Conservation (phyloP, 2,329 filamentous ascomycete genomes). For the Diaporthe vexans region DNA sequence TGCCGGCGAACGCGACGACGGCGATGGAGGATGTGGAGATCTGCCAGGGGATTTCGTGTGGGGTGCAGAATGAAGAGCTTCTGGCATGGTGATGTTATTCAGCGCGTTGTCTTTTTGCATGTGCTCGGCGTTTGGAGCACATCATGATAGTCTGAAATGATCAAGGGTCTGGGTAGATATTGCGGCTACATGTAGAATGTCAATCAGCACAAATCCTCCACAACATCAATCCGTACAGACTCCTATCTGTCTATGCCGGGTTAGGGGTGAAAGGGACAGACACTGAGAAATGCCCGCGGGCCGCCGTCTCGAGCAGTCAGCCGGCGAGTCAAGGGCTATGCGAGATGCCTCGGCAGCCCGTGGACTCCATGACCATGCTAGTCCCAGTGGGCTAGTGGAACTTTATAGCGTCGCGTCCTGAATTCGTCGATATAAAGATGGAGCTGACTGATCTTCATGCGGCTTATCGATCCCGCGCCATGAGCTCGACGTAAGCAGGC, state of each 20-base stretch:
- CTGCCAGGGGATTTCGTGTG: background rate
- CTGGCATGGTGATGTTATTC: constrained; percentile 1
- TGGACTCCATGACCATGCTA: background rate
- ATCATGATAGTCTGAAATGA: background rate
- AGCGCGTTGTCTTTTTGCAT: background rate
- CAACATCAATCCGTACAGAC: too few species aligned
- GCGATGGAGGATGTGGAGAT: constrained; percentile 13
- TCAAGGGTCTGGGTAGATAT: background rate
- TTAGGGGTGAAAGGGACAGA: background rate
- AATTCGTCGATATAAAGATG: background rate
- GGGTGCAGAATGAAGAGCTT: constrained; percentile 1
- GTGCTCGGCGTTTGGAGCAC: background rate
- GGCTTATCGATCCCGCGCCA: background rate
- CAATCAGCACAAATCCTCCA: background rate
- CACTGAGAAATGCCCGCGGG: background rate
- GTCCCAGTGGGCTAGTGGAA: background rate
- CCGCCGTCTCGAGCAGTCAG: background rate
- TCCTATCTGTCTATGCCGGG: background rate
- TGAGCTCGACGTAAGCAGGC: background rate
- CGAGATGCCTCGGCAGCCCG: constrained; percentile 2
- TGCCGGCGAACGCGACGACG: background rate
- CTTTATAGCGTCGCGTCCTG: background rate
- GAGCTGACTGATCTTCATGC: background rate
- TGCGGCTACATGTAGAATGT: background rate
- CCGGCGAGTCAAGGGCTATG: background rate